Evolutionary conservation across 108 stramenopile species (phyloP).

Genomic region (Seminavis robusta): DNA sequence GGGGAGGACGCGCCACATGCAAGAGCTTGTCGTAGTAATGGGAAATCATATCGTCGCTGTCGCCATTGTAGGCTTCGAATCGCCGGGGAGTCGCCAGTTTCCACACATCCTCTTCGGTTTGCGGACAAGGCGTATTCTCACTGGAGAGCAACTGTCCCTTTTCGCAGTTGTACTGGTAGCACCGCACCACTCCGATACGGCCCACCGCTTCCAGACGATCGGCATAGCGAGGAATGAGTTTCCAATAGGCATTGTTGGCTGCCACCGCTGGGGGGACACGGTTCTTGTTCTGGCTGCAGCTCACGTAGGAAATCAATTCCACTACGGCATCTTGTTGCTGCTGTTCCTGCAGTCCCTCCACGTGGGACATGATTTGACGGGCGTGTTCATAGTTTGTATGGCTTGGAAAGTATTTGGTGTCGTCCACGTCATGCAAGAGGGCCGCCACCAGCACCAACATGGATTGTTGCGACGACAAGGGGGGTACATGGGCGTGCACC

Average conservation of each 20-base stretch:
- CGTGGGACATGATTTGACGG: constrained; percentile 13
- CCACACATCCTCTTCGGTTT: constrained; percentile 51
- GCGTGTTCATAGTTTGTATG: constrained; percentile 30
- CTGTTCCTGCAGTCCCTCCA: too few relatives aligned
- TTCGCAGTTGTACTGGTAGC: constrained; percentile 68
- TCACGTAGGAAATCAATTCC: constrained; percentile 53
- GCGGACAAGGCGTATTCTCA: constrained; percentile 39
- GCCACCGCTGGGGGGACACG: constrained; percentile 30
- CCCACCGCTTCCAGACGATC: constrained; percentile 78
- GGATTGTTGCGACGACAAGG: constrained; percentile 8
- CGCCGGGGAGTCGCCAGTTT: constrained; percentile 39
- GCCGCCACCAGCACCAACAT: constrained; percentile 56
- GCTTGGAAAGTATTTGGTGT: constrained; percentile 64
- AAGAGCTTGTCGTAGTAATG: constrained; percentile 80
- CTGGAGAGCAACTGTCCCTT: constrained; percentile 24
- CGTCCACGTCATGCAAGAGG: constrained; percentile 68
- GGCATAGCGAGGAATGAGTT: constrained; percentile 61
- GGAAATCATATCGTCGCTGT: constrained; percentile 53
- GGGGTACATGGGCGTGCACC: constrained; percentile 16
- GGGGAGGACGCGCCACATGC: constrained; percentile 66
- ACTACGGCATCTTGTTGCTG: constrained; percentile 23
- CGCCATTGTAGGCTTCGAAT: constrained; percentile 43
- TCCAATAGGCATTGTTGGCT: constrained; percentile 24
- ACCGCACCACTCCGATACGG: constrained; percentile 54
- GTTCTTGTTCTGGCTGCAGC: constrained; percentile 63